Base-by-base conservation (phyloP, 306 rosid species). In the Coriaria nepalensis region DNA sequence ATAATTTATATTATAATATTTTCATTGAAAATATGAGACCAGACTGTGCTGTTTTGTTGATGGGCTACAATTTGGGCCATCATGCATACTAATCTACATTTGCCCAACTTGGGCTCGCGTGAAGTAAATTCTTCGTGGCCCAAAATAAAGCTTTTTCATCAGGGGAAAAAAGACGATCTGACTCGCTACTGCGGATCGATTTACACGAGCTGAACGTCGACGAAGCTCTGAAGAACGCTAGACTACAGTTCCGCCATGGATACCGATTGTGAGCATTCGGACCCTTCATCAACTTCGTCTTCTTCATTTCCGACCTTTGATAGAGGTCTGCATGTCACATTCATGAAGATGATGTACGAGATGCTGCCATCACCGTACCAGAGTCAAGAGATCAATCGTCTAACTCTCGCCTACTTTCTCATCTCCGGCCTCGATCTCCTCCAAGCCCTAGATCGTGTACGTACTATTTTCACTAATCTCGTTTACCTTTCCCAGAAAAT, bases 391-490 rank as follows among this genome's bases (percentile, higher is more conserved):
- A 69, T 79, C 69, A 92, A 82, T 56, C 92, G 78, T 52, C 87
- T 85, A 70, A 92, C 98, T 43, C 86, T 85, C 50, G 96, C 98
- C 51, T 79, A 77, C 86, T 92, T 92, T 9, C 75, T 82, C 47
- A 65, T 92, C 77, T 77, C 94, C 47, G 78, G 87, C 51, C 81
- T 92, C 32, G 81, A 85, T 61, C 75, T 92, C 52, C 87, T 82
- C 60, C 65, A 55, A 39, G 39, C 81, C 40, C 73, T 81, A 47
- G 68, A 70, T 48, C 51, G 52, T n/a, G 93, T 83, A 66, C 36
- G 37, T 38, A 10, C 40, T 35, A 13, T 14, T 53, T 46, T 32
- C 45, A 20, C 29, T 20, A 20, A 20, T 20, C 29, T 20, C 2
- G 13, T 38, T 10, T 40, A 6, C 14, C 3, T 50, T 6, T 13